phyloP scores from a whole-genome alignment of 1,139 yeast genomes.

The Arxiozyma bovina region DNA sequence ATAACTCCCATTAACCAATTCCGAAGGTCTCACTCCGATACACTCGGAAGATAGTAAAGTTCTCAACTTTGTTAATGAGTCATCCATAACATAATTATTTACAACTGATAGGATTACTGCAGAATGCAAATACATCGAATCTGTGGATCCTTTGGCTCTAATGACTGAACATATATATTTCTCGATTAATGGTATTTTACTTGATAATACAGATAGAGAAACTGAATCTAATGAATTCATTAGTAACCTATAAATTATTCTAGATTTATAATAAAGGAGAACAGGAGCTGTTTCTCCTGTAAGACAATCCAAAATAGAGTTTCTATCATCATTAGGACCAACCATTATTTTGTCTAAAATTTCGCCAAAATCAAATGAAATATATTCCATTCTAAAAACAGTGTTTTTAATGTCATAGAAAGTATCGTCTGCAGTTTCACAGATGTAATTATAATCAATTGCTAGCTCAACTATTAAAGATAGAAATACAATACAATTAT shows the following conservation, averaged over 20 bases:
- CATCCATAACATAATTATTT: slow-evolving; percentile 33
- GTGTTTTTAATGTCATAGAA: slow-evolving; percentile 16
- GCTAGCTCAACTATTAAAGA: slow-evolving; percentile 33
- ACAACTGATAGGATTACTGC: slow-evolving; percentile 36
- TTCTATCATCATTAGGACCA: not conserved
- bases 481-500: slow-evolving; percentile 20
- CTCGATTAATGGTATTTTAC: slow-evolving; percentile 30
- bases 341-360: slow-evolving; percentile 13
- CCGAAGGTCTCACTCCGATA: slow-evolving; percentile 42
- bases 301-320: not conserved
- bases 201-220: slow-evolving; percentile 28
- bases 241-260: slow-evolving; percentile 25
- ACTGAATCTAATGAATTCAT: slow-evolving; percentile 31
- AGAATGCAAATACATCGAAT: slow-evolving; percentile 32
- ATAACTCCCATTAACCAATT: slow-evolving; percentile 39
- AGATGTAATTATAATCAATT: slow-evolving; percentile 32
- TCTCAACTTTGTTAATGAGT: slow-evolving; percentile 44
- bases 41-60: slow-evolving; percentile 58
- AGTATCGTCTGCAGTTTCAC: slow-evolving; percentile 16
- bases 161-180: slow-evolving; percentile 26
- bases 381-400: slow-evolving; percentile 8
- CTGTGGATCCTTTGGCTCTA: slow-evolving; percentile 17
- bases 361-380: slow-evolving; percentile 16
- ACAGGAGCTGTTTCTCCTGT: slow-evolving; percentile 1
- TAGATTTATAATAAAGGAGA: slow-evolving; percentile 22